phyloP scores from a whole-genome alignment of 495 filamentous ascomycete species.

The Cercophora sp. region DNA sequence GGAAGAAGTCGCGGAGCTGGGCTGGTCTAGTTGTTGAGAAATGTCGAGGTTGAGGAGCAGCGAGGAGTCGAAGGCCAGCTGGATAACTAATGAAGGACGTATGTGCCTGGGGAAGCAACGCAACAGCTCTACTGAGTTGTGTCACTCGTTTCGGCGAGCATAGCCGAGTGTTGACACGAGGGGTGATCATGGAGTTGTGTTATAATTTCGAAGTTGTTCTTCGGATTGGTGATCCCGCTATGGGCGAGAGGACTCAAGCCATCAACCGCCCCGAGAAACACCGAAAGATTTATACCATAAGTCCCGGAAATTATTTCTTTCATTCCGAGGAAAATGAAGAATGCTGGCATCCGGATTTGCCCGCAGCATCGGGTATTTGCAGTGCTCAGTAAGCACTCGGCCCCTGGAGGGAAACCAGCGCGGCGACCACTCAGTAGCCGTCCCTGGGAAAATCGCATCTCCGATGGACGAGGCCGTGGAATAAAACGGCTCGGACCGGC shows the following conservation, averaged over 20 bases:
- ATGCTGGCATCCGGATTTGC: background rate
- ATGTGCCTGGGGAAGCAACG: constrained; percentile 19
- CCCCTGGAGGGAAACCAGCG: no score
- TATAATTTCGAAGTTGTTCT: no score
- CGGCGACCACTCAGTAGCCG: background rate
- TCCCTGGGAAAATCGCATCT: background rate
- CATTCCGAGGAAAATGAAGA: no score
- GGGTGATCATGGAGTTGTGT: constrained; percentile 27
- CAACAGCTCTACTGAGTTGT: constrained; percentile 27
- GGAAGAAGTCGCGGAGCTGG: constrained; percentile 45
- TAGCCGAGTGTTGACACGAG: constrained; percentile 22
- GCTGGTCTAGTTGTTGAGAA: constrained; percentile 41
- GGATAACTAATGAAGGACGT: constrained; percentile 19
- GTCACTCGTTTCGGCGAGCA: constrained; percentile 34
- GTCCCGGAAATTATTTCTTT: no score
- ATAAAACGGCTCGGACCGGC: constrained; percentile 1
- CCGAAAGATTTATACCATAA: no score
- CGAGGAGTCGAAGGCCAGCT: constrained; percentile 19
- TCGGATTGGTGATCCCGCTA: background rate
- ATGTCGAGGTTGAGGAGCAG: constrained; percentile 12
- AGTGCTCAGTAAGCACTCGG: background rate
- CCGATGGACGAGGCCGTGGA: background rate
- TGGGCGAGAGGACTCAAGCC: background rate
- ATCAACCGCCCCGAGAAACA: no score
- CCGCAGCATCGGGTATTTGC: background rate